phyloP scores from a whole-genome alignment of 176 grass and related monocot species.

The Lolium perenne region DNA sequence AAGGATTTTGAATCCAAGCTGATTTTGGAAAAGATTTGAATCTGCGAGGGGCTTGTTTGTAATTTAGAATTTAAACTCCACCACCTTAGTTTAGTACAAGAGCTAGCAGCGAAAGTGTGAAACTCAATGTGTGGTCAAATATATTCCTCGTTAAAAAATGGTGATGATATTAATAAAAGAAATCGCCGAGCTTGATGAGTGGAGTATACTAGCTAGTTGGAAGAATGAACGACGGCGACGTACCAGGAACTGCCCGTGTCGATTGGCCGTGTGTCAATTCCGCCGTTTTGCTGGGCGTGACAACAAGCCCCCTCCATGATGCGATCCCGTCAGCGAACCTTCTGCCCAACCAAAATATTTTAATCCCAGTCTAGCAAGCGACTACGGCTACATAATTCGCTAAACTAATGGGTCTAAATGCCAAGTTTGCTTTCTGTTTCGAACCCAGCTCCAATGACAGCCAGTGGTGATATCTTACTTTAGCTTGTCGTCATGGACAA shows the following conservation, averaged over 20 bases:
- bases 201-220: not conserved
- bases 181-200: not conserved
- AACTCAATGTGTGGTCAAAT: not conserved
- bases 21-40: too few species aligned
- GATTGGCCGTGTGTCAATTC: conserved; percentile 5
- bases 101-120: too few species aligned
- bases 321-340: conserved; percentile 38
- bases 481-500: conserved; percentile 16
- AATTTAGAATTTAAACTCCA: too few species aligned
- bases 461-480: conserved; percentile 45
- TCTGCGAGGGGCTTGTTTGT: too few species aligned
- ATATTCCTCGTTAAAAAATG: too few species aligned
- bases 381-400: conserved; percentile 38
- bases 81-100: too few species aligned
- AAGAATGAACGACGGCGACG: not conserved
- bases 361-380: not conserved
- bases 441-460: conserved; percentile 38
- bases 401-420: conserved; percentile 39
- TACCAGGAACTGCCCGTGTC: not conserved
- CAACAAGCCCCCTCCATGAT: conserved; percentile 25
- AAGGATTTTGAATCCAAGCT: too few species aligned
- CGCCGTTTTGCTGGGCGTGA: conserved; percentile 20
- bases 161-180: not conserved
- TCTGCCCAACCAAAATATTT: not conserved
- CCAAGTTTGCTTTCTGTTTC: conserved; percentile 40